Conservation (phyloP, 2,329 filamentous ascomycete species). For the Cladosporium sphaerospermum region DNA sequence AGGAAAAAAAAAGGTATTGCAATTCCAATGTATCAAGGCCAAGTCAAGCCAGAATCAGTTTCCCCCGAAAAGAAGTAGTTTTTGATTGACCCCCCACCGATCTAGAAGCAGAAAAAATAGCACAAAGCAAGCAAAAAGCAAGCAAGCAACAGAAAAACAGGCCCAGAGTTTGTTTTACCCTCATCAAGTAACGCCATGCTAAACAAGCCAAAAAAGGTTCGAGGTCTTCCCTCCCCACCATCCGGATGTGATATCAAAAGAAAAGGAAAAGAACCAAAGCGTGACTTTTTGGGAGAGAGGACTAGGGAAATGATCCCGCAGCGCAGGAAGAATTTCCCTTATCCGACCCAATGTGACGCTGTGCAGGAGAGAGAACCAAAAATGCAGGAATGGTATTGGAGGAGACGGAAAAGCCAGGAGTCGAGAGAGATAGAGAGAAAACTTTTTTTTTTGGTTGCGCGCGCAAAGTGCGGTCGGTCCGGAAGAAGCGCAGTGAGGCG, state of each 20-base stretch:
- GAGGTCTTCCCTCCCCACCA: constrained; percentile 1
- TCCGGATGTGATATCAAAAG: constrained; percentile 3
- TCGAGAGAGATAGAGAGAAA: neutral
- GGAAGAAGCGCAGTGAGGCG: neutral
- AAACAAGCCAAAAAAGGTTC: neutral
- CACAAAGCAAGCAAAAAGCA: neutral
- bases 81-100: neutral
- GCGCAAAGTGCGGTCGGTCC: neutral
- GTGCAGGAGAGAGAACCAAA: no score
- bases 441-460: constrained; percentile 8
- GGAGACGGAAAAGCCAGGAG: neutral
- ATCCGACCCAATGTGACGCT: no score
- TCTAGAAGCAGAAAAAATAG: neutral
- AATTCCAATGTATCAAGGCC: no score
- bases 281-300: neutral
- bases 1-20: no score
- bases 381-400: neutral
- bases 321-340: no score
- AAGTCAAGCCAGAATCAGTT: neutral
- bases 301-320: no score
- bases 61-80: neutral
- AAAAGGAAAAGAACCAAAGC: neutral
- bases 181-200: constrained; percentile 7
- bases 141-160: neutral
- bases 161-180: neutral